Evolutionary conservation across 345 rosid genomes (phyloP).

Genomic region (Heritiera fomes): DNA sequence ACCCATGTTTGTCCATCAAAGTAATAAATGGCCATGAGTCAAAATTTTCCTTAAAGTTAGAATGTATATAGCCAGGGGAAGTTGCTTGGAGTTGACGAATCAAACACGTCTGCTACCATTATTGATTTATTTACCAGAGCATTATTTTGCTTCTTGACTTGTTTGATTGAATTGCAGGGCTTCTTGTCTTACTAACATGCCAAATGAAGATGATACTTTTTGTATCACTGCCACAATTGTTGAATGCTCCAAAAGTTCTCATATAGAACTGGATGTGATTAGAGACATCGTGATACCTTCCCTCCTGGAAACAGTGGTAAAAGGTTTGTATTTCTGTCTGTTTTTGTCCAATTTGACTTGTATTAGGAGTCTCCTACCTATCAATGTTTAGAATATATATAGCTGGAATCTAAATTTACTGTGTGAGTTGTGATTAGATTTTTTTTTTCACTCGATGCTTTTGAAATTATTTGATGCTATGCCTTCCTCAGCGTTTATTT

Average conservation of each 20-base stretch:
- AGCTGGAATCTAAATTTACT: neutral
- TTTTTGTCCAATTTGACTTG: neutral
- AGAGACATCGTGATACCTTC: constrained; percentile 10
- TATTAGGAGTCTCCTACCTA: neutral
- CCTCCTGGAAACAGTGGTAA: constrained; percentile 19
- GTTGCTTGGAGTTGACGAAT: neutral
- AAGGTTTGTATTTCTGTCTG: constrained; percentile 16
- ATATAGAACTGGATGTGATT: constrained; percentile 14
- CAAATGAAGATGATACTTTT: constrained; percentile 8
- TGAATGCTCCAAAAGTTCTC: constrained; percentile 13
- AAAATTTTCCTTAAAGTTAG: neutral
- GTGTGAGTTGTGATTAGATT: neutral
- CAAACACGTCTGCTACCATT: neutral
- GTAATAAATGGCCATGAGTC: neutral
- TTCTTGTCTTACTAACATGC: constrained; percentile 13
- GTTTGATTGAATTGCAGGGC: constrained; percentile 14
- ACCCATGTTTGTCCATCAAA: neutral
- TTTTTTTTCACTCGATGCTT: neutral
- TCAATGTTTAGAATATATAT: constrained; percentile 3
- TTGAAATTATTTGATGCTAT: neutral
- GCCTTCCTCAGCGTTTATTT: neutral
- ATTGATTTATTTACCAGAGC: neutral
- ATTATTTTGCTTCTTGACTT: constrained; percentile 4
- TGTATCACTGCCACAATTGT: constrained; percentile 17
- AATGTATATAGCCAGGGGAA: neutral